Evolutionary conservation across 2,329 filamentous ascomycete genomes (phyloP), one percentile per base, ranked within the genome.

Genomic region (Rhinocladiella mackenziei): DNA sequence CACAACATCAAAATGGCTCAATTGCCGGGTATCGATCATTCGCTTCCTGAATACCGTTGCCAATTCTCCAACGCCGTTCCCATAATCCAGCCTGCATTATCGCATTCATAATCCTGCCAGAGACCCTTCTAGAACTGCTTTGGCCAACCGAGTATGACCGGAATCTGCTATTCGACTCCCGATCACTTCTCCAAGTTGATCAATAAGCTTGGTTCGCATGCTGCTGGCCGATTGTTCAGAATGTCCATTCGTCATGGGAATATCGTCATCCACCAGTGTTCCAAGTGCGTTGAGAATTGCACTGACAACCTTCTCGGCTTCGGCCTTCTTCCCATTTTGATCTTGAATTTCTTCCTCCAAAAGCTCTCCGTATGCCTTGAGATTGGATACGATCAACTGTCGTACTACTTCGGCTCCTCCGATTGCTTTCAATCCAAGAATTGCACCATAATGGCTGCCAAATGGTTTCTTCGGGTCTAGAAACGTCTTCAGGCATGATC

Each of bases 401-500:
- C 77, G 70, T n/a, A 84, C 72, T 15, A 79, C 77, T 48, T 83
- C 80, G 1, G 73, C 59, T 7, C 82, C 89, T 18, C 89, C 88
- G 17, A 94, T 83, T 1, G 83, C 80, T 2, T 83, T 75, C 2
- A 98, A 72, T 1, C 89, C 91, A 20, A 82, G 77, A 15, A 98
- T 76, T 5, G 91, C 88, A 32, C 92, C 92, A 62, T 92, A 98
- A 59, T 95, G 86, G 1, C 91, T 84, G 1, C 86, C 81, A 0
- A 89, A 78, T 0, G 89, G 82, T 60, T 89, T 88, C 31, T 82
- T 80, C 0, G 88, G 86, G 59, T 96, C 89, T 20, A 98, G 77
- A 65, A 96, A 91, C 58, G 85, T 82, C 68, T 95, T 95, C 23
- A 97, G 77, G 60, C 89, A 96, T 0, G 89, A 92, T n/a, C 92